A percentile compares a stretch with the other conserved stretches of the same genome.
Evolutionary conservation across 768 basidiomycete species (phyloP).

Genomic region (Butyriboletus loyo): DNA sequence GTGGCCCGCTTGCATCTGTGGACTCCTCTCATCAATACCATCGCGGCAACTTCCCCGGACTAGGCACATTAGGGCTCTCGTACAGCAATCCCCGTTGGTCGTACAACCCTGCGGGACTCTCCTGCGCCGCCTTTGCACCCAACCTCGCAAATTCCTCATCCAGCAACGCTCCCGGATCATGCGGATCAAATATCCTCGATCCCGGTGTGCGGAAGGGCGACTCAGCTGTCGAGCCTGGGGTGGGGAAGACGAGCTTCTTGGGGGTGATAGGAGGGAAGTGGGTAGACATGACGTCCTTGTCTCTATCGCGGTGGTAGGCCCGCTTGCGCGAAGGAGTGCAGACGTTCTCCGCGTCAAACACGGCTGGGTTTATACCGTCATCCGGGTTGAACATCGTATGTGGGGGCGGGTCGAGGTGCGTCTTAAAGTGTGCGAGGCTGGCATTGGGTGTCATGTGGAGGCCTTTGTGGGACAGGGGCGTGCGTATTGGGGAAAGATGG

Average conservation of each 20-base stretch:
- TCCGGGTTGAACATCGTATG: slow-evolving; percentile 26
- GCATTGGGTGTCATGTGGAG: slow-evolving; percentile 67
- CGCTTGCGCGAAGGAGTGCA: slow-evolving; percentile 47
- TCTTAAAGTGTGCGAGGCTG: slow-evolving; percentile 67
- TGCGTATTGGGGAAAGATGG: slow-evolving; percentile 57
- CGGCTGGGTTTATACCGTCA: slow-evolving; percentile 37
- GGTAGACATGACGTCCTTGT: slow-evolving; percentile 14
- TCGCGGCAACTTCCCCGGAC: slow-evolving; percentile 51
- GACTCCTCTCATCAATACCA: slow-evolving; percentile 43
- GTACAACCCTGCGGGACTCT: slow-evolving; percentile 68
- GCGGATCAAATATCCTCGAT: slow-evolving; percentile 58
- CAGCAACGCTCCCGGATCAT: slow-evolving; percentile 63
- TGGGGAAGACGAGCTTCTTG: slow-evolving; percentile 38
- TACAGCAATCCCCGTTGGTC: slow-evolving; percentile 61
- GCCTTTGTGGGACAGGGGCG: slow-evolving; percentile 66
- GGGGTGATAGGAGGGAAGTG: slow-evolving; percentile 42
- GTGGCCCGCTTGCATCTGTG: not conserved
- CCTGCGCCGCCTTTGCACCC: slow-evolving; percentile 40
- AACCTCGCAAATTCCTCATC: slow-evolving; percentile 70
- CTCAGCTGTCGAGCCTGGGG: slow-evolving; percentile 27
- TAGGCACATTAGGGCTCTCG: slow-evolving; percentile 65
- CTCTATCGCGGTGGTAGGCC: slow-evolving; percentile 26
- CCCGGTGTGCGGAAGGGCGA: slow-evolving; percentile 52
- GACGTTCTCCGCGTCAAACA: slow-evolving; percentile 35
- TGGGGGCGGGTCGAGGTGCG: slow-evolving; percentile 62